Evolutionary conservation across 1,139 yeast species (phyloP), one percentile per base, ranked within the genome.

Genomic region (Saccharomycopsis phalli): DNA sequence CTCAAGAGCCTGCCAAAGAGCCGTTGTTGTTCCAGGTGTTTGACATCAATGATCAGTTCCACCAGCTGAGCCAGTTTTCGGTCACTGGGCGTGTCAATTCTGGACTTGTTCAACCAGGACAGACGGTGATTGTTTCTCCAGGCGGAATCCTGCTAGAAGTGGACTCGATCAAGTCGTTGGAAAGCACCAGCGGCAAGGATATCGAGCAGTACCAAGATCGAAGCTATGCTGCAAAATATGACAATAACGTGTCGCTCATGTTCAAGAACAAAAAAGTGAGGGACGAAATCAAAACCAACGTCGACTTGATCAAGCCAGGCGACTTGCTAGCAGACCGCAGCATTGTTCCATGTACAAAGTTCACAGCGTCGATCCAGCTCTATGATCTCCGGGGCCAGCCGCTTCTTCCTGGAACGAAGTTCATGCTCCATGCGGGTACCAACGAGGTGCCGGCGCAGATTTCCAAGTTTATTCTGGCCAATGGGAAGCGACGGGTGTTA

Each of bases 341-440:
- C 11, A 65, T 82, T 5, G 62, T 62, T 18, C 61, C 79, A 1
- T 72, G 69, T 0, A 65, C 63, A 32, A 63, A 59, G 35, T 76
- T 88, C 50, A 64, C 60, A 22, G 71, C 81, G 25, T 66, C 76
- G 37, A 54, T 87, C 39, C 68, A 71, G 31, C 66, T 87, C 29
- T 91, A 88, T 58, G 79, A 82, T 46, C 62, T 83, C 61, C 66
- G 69, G 37, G 60, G 74, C 5, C 68, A 71, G 51, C 98, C 98
- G 1, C 59, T 91, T 38, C 63, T 91, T 32, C 76, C 80, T 4
- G 97, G 98, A 3, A 72, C 94, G 1, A 83, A 93, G 36, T 71
- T 91, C 50, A 75, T 88, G 32, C 59, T 87, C 40, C 88, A 88
- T 61, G 71, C 94, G 50, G 94, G 94, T 49, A 80, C 86, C 44